Base-by-base conservation (phyloP, 163 green algal species). In the Volvox carteri region DNA sequence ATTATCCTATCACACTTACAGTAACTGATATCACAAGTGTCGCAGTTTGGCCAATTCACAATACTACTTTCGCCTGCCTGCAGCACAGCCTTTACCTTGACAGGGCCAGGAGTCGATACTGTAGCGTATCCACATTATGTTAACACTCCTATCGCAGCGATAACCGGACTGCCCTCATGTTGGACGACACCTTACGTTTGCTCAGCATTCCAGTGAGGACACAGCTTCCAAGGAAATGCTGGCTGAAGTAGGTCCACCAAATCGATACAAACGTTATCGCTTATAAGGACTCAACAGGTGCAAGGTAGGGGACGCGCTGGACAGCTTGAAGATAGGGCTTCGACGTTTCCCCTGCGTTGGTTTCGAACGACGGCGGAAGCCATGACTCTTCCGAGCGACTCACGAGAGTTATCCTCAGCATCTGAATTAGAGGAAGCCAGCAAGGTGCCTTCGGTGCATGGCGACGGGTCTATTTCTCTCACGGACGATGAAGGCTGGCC, bases 401-500 rank as follows among this genome's bases (percentile, higher is more conserved):
- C 39, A 33, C 70, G 70, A 37, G 70, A 78, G 37, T 16, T 35
- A 23, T 52, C 16, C 30, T 76, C 70, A 39, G 6, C 39, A 37
- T 78, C 70, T 42, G 70, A 78, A 16, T 12, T 58, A 19, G 70
- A 78, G 33, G 70, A 78, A 41, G 41, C 70, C 23, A 78, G 70
- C 16, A 78, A 54, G 39, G 70, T 52, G 23, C 70, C 70, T 21
- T 78, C 39, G 3, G 1, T 78, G 8, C 70, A 78, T 5, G 70
- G 28, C 35, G 67, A 78, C 70, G 70, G 39, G 16, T 78, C 70
- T 18, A 35, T 28, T 44, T 80, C 73, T n/a, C 16, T 28, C n/a
- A 62, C 25, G 44, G 73, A 80, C 42, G 73, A 80, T 8, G 73
- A 80, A 3, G 72, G 72, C 72, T 80, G 35, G 73, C 73, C 42